Conservation (phyloP, 495 filamentous ascomycete species). For the Neurospora sp. region DNA sequence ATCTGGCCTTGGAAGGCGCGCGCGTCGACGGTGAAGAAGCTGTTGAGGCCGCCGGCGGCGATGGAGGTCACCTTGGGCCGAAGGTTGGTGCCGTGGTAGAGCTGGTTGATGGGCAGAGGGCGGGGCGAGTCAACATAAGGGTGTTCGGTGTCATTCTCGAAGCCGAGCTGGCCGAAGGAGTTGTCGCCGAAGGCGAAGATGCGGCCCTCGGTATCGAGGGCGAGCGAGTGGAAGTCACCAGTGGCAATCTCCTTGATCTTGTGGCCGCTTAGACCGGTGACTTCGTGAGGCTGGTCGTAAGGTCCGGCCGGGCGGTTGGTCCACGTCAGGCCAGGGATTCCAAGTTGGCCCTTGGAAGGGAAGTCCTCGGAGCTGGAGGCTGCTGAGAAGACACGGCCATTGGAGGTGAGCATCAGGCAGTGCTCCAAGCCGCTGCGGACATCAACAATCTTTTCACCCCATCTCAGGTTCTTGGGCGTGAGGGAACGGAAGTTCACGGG, state of each 20-base stretch:
- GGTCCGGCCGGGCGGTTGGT: slow-evolving; percentile 63
- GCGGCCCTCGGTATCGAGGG: slow-evolving; percentile 59
- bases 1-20: slow-evolving; percentile 27
- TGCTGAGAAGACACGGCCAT: slow-evolving; percentile 75
- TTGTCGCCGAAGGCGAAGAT: slow-evolving; percentile 92
- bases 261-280: slow-evolving; percentile 40
- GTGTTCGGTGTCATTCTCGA: slow-evolving; percentile 51
- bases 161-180: slow-evolving; percentile 73
- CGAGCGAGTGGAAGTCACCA: slow-evolving; percentile 82
- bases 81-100: slow-evolving; percentile 56
- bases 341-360: slow-evolving; percentile 76
- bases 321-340: slow-evolving; percentile 74
- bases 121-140: slow-evolving; percentile 60
- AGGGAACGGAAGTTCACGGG: slow-evolving; percentile 56
- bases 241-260: slow-evolving; percentile 61
- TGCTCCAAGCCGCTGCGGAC: slow-evolving; percentile 77
- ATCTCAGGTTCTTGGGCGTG: slow-evolving; percentile 53
- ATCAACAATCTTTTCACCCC: slow-evolving; percentile 64
- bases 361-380: slow-evolving; percentile 69
- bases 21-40: slow-evolving; percentile 78
- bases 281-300: slow-evolving; percentile 71
- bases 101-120: slow-evolving; percentile 52
- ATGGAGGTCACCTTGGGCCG: slow-evolving; percentile 57
- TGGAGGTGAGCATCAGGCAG: slow-evolving; percentile 72
- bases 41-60: slow-evolving; percentile 75